These are phyloP conservation scores for Jamesozyma lodderae DNA, from an alignment of 805 yeast species.

Conservation along the genomic window DNA sequence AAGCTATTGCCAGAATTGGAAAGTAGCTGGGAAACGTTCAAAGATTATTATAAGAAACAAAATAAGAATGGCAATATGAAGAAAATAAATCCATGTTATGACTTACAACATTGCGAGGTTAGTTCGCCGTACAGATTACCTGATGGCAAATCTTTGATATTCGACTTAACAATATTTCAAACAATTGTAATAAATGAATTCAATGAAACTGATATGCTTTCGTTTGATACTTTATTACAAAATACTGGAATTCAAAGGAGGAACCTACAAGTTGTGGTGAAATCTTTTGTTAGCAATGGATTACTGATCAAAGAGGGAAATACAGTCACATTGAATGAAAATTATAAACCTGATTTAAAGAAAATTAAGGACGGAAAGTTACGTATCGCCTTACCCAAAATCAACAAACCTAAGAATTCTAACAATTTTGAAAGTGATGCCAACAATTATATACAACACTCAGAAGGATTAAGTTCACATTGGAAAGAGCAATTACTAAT, in stretches of 20 bases:
- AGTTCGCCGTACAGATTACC: slow-evolving; percentile 13
- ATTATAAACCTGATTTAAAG: slow-evolving; percentile 16
- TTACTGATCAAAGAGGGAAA: slow-evolving; percentile 8
- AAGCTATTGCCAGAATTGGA: slow-evolving; percentile 15
- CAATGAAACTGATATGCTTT: slow-evolving; percentile 12
- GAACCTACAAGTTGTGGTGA: slow-evolving; percentile 9
- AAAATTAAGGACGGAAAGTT: slow-evolving; percentile 18
- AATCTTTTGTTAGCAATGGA: slow-evolving; percentile 15
- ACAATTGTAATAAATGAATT: slow-evolving; percentile 20
- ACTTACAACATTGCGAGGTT: slow-evolving; percentile 27
- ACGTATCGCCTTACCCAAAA: slow-evolving; percentile 12
- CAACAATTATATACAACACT: slow-evolving; percentile 3
- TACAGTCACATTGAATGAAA: slow-evolving; percentile 12
- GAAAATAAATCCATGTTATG: slow-evolving; percentile 14
- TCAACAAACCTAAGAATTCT: not conserved
- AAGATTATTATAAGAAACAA: slow-evolving; percentile 3
- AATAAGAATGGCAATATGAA: slow-evolving; percentile 11
- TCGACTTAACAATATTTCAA: slow-evolving; percentile 24
- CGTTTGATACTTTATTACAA: slow-evolving; percentile 7
- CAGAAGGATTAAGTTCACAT: slow-evolving; percentile 18
- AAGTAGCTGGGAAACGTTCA: slow-evolving; percentile 13
- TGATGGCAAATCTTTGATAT: slow-evolving; percentile 9
- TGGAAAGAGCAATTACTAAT: slow-evolving; percentile 25
- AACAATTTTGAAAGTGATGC: not conserved
- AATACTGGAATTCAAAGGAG: slow-evolving; percentile 4